Conservation (phyloP, 768 basidiomycete genomes). For the Podaxis sp. region DNA sequence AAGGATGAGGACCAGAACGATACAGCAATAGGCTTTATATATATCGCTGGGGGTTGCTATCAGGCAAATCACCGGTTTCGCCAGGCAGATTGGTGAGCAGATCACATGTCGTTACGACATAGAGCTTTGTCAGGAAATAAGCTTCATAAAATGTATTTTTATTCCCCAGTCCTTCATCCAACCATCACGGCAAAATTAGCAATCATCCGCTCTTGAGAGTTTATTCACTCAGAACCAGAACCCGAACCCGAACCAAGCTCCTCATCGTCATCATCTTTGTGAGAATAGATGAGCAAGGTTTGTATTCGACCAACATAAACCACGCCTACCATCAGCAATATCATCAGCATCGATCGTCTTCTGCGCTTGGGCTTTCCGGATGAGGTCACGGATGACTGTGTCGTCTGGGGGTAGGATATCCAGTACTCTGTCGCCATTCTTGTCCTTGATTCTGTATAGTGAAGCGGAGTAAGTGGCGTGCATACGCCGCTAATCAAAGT, state of each 20-base stretch:
- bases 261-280: slow-evolving; percentile 25
- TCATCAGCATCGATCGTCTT: slow-evolving; percentile 52
- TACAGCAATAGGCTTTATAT: background rate
- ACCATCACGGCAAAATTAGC: background rate
- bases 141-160: background rate
- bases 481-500: background rate
- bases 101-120: slow-evolving; percentile 6
- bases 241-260: slow-evolving; percentile 22
- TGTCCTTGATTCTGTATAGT: slow-evolving; percentile 61
- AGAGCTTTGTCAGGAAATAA: background rate
- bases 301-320: background rate
- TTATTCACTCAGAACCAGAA: slow-evolving; percentile 16
- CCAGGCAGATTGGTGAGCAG: slow-evolving; percentile 9
- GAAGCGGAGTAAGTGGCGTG: background rate
- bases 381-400: slow-evolving; percentile 40
- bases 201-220: background rate
- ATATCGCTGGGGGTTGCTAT: background rate
- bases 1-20: background rate
- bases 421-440: slow-evolving; percentile 51
- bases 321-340: slow-evolving; percentile 53
- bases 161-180: background rate
- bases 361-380: slow-evolving; percentile 52
- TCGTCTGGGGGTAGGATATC: slow-evolving; percentile 56
- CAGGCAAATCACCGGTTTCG: background rate
- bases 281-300: background rate